Evolutionary conservation across 2,329 filamentous ascomycete species (phyloP).

Genomic region (Fusarium illudens): DNA sequence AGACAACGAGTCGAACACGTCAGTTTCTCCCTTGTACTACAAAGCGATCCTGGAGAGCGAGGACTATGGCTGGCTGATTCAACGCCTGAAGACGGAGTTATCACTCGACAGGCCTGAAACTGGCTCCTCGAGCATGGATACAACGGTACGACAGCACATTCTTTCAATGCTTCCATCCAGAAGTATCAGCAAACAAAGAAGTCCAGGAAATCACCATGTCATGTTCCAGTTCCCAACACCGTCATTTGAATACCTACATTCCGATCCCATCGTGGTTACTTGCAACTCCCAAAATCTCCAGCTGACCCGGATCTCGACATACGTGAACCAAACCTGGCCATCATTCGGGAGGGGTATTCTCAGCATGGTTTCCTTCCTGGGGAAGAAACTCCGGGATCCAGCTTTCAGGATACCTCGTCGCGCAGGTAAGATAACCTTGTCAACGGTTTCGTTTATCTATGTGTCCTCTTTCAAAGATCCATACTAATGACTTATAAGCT

Average conservation of each 20-base stretch:
- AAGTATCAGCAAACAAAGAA: neutral
- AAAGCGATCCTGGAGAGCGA: neutral
- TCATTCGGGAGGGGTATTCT: neutral
- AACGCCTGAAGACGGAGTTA: neutral
- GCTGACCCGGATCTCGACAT: neutral
- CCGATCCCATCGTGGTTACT: neutral
- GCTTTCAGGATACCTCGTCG: too few species aligned
- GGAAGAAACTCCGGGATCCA: too few species aligned
- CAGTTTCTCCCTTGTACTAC: neutral
- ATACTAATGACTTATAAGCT: neutral
- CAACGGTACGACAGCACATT: neutral
- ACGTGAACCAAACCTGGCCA: neutral
- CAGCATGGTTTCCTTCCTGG: too few species aligned
- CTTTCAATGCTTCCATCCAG: neutral
- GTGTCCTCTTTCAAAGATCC: too few species aligned
- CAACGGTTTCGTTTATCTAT: too few species aligned
- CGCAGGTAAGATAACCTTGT: too few species aligned
- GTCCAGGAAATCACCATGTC: neutral
- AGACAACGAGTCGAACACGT: neutral
- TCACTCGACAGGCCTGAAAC: neutral
- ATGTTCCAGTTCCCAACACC: neutral
- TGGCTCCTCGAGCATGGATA: too few species aligned
- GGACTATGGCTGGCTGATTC: neutral
- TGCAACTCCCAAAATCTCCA: neutral
- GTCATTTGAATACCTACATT: neutral